These are phyloP conservation scores for Cymbopogon flexuosus DNA, from an alignment of 202 grass and related monocot genomes.

Conservation along the genomic window DNA sequence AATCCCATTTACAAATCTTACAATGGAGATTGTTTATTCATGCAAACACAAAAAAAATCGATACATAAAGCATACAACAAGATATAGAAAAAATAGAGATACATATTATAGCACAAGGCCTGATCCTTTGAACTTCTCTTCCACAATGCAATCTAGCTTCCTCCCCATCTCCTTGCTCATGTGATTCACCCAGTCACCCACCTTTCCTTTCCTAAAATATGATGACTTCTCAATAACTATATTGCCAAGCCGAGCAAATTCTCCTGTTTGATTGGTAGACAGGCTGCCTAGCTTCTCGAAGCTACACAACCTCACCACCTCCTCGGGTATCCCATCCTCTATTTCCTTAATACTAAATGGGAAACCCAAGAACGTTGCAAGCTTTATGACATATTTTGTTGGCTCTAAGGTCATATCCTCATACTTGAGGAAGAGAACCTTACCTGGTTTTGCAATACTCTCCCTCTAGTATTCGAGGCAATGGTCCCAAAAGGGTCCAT, in stretches of 20 bases:
- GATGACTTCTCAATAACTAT: not conserved
- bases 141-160: not conserved
- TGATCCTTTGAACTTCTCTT: not conserved
- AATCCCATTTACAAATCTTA: not conserved
- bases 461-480: too few species aligned
- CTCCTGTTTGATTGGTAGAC: not conserved
- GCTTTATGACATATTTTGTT: too few species aligned
- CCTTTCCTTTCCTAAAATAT: not conserved
- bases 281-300: not conserved
- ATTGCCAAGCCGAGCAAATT: not conserved
- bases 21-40: too few species aligned
- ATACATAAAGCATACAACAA: too few species aligned
- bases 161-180: not conserved
- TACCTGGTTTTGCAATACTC: too few species aligned
- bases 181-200: not conserved
- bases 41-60: too few species aligned
- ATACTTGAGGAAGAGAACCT: too few species aligned
- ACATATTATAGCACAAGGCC: not conserved
- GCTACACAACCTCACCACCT: conserved; percentile 8
- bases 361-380: too few species aligned
- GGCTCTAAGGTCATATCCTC: too few species aligned
- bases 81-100: not conserved
- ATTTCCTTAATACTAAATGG: too few species aligned
- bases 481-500: too few species aligned
- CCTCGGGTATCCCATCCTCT: too few species aligned